Base-by-base conservation (phyloP, 2,329 filamentous ascomycete genomes). In the Didymella pomorum region DNA sequence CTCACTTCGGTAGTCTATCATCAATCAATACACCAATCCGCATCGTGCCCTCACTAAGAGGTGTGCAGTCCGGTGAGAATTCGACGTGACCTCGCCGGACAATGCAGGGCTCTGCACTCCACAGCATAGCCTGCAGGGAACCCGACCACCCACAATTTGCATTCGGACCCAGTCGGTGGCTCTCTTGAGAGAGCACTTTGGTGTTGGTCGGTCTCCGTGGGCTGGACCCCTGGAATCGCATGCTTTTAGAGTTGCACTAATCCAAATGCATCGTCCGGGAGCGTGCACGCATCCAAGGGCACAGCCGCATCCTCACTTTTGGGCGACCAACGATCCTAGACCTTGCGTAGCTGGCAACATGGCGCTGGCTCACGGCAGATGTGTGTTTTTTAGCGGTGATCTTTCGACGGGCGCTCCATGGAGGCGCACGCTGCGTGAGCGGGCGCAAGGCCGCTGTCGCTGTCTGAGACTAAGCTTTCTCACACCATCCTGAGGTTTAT, bases 401-500 rank as follows among this genome's bases (percentile, higher is more conserved):
- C 20, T 11, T 18, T 23, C 1, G 25, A 9, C 48, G 33, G 31
- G 41, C 41, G 41, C 23, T 20, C 42, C 54, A 47, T 47, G 42
- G 26, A 29, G 47, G 31, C 53, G 53, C 46, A 39, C 42, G 43
- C 48, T 41, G 28, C 28, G 54, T 42, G 54, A 42, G 49, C 44
- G 50, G 49, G 39, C 45, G 23, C 31, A 35, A 49, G 55, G 37
- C 50, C 45, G 50, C 50, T 54, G 56, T 54, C 41, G 48, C 25
- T 43, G 56, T 58, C 45, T 46, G 50, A 42, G 45, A 23, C 51
- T 53, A 58, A 45, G 18, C 26, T 35, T 58, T 58, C 56, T 53
- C 50, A 46, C 39, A 58, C 56, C 28, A 35, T 54, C 41, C 50
- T 58, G 56, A 54, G 45, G 51, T 26, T 46, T 54, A 46, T 46